Conservation (phyloP, 306 rosid species). For the Astragalus membranaceus region DNA sequence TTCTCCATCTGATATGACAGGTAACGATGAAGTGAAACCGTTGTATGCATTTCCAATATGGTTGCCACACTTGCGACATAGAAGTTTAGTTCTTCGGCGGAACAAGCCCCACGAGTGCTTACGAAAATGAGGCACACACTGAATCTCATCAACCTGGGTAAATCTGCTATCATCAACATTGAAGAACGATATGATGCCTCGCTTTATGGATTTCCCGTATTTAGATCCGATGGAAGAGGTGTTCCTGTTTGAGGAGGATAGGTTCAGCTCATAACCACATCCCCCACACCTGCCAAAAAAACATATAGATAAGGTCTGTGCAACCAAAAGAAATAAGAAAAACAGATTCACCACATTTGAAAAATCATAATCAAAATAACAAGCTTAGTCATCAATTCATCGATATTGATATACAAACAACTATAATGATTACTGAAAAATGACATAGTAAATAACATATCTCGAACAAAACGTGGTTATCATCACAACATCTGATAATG, state of each 20-base stretch:
- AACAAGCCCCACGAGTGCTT: constrained; percentile 81
- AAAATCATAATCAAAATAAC: neutral
- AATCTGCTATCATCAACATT: constrained; percentile 76
- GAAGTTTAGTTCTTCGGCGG: constrained; percentile 76
- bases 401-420: neutral
- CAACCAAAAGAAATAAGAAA: neutral
- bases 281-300: constrained; percentile 68
- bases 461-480: neutral
- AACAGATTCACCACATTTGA: neutral
- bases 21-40: constrained; percentile 38
- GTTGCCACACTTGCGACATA: constrained; percentile 83
- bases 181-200: constrained; percentile 85
- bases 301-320: constrained; percentile 1
- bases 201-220: constrained; percentile 79
- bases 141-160: constrained; percentile 75
- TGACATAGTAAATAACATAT: neutral
- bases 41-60: constrained; percentile 61
- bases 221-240: constrained; percentile 72
- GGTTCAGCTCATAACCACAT: constrained; percentile 86
- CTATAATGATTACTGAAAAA: neutral
- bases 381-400: neutral
- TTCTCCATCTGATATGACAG: constrained; percentile 37
- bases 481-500: neutral
- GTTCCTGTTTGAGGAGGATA: constrained; percentile 73
- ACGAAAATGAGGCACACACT: constrained; percentile 65